Conservation (phyloP, 495 filamentous ascomycete species). For the Chaetomium tenue region DNA sequence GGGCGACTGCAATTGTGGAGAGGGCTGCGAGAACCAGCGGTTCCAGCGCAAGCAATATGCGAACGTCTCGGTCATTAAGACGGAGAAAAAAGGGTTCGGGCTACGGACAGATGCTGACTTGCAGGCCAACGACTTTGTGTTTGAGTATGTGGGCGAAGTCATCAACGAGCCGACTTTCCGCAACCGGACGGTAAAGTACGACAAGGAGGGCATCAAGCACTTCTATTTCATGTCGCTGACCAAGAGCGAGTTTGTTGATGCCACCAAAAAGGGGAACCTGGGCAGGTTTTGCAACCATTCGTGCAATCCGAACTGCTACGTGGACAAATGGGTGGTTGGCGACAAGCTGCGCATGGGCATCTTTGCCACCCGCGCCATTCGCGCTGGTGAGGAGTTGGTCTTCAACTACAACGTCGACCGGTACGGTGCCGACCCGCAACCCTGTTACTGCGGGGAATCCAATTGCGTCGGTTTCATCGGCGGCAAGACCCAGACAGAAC, state of each 20-base stretch:
- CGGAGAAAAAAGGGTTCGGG: slow-evolving; percentile 94
- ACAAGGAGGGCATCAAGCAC: slow-evolving; percentile 93
- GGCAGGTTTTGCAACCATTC: slow-evolving; percentile 99
- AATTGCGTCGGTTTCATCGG: slow-evolving; percentile 97
- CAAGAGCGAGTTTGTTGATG: slow-evolving; percentile 95
- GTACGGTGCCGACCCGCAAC: slow-evolving; percentile 94
- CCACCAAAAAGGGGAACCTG: slow-evolving; percentile 93
- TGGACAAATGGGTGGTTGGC: slow-evolving; percentile 99
- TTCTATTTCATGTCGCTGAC: slow-evolving; percentile 99
- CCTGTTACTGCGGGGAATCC: slow-evolving; percentile 91
- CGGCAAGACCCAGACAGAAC: slow-evolving; percentile 95
- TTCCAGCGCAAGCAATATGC: slow-evolving; percentile 92
- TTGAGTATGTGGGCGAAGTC: slow-evolving; percentile 97
- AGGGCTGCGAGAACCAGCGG: slow-evolving; percentile 87
- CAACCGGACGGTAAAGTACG: slow-evolving; percentile 84
- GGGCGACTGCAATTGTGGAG: slow-evolving; percentile 79
- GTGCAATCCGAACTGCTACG: slow-evolving; percentile 97
- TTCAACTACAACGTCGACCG: slow-evolving; percentile 99
- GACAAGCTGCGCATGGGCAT: slow-evolving; percentile 99
- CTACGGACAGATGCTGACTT: slow-evolving; percentile 77
- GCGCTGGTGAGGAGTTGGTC: slow-evolving; percentile 91
- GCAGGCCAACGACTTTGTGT: slow-evolving; percentile 83
- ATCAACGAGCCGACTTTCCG: slow-evolving; percentile 90
- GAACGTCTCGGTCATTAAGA: slow-evolving; percentile 90
- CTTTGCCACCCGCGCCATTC: slow-evolving; percentile 84